These are phyloP conservation scores for Calonectria crousiana DNA, from an alignment of 2,329 filamentous ascomycete genomes.

Conservation along the genomic window DNA sequence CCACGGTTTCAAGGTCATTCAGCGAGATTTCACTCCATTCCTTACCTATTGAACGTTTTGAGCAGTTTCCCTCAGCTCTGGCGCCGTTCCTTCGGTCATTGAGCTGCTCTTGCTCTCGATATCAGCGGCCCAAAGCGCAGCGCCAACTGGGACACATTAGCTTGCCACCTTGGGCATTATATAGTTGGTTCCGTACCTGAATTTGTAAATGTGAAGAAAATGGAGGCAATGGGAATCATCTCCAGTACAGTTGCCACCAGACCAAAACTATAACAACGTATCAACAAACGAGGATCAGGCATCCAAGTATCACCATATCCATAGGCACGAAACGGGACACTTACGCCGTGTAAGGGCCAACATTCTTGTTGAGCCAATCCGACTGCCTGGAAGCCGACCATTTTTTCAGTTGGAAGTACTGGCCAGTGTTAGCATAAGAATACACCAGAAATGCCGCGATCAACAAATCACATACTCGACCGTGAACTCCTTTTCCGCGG, in stretches of 20 bases:
- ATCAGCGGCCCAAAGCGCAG: conserved; percentile 94
- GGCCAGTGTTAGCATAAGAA: conserved; percentile 17
- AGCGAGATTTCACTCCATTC: no score
- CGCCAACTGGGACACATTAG: conserved; percentile 71
- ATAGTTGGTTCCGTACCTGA: conserved; percentile 62
- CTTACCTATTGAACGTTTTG: conserved; percentile 59
- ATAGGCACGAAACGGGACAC: conserved; percentile 46
- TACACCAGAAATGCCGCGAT: neutral
- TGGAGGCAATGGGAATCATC: conserved; percentile 84
- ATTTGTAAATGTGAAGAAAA: conserved; percentile 92
- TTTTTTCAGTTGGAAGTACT: conserved; percentile 93
- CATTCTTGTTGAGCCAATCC: conserved; percentile 77
- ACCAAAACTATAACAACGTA: conserved; percentile 70
- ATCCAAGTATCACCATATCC: conserved; percentile 13
- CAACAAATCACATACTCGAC: conserved; percentile 58
- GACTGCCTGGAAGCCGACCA: conserved; percentile 76
- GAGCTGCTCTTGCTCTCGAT: conserved; percentile 71
- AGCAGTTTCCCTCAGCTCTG: conserved; percentile 61
- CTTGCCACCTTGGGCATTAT: neutral
- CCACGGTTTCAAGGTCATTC: neutral
- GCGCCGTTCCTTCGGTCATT: conserved; percentile 65
- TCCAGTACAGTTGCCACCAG: conserved; percentile 83
- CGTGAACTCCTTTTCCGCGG: conserved; percentile 64
- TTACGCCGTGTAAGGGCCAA: conserved; percentile 85
- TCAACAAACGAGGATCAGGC: conserved; percentile 25